Conservation (phyloP, 768 basidiomycete species). For the Tricholomella constricta region DNA sequence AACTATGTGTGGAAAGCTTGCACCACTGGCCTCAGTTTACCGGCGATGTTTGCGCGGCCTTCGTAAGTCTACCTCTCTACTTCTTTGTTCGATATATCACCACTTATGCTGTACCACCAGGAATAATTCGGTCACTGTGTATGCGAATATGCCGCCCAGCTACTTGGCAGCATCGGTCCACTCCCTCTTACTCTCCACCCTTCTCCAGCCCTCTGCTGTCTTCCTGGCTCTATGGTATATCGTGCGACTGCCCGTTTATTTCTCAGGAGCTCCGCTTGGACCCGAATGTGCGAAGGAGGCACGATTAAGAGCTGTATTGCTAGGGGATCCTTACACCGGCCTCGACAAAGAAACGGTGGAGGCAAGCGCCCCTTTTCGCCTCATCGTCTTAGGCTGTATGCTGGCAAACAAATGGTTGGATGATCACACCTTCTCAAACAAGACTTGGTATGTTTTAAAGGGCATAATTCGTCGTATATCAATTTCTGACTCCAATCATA, state of each 20-base stretch:
- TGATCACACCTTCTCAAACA: slow-evolving; percentile 88
- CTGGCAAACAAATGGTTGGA: slow-evolving; percentile 88
- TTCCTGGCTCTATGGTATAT: slow-evolving; percentile 84
- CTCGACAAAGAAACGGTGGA: slow-evolving; percentile 53
- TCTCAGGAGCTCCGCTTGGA: slow-evolving; percentile 52
- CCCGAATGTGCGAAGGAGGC: slow-evolving; percentile 58
- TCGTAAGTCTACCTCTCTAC: slow-evolving; percentile 45
- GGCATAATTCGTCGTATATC: not conserved
- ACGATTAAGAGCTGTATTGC: slow-evolving; percentile 63
- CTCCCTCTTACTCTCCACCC: slow-evolving; percentile 73
- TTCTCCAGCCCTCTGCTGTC: slow-evolving; percentile 80
- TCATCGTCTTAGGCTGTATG: slow-evolving; percentile 82
- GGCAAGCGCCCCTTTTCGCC: slow-evolving; percentile 65
- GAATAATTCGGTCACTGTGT: slow-evolving; percentile 36
- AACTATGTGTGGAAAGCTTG: slow-evolving; percentile 83
- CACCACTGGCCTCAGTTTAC: slow-evolving; percentile 67
- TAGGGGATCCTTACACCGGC: slow-evolving; percentile 49
- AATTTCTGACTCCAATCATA: slow-evolving; percentile 11
- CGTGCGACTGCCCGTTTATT: slow-evolving; percentile 70
- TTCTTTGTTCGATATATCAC: slow-evolving; percentile 7
- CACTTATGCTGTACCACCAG: slow-evolving; percentile 20
- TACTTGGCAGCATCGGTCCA: slow-evolving; percentile 66
- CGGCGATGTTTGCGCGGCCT: slow-evolving; percentile 51
- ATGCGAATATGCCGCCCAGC: slow-evolving; percentile 49
- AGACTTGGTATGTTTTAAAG: slow-evolving; percentile 66